Conservation (phyloP, 2,329 filamentous ascomycete species). For the Fusarium udum region DNA sequence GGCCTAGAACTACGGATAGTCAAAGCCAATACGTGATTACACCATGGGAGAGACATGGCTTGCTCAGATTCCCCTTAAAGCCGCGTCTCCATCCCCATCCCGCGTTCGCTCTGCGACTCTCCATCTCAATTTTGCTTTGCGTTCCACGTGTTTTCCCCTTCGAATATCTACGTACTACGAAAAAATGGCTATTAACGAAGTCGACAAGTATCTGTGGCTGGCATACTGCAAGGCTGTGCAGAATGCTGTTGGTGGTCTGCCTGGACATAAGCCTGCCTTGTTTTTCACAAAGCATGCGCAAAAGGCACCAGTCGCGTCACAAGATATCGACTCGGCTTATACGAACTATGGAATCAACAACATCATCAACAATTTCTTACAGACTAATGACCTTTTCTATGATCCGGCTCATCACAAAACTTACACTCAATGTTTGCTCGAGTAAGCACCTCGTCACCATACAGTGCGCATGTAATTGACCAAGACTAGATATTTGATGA, state of each 20-base stretch:
- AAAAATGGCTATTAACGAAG: conserved; percentile 17
- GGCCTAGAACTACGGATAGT: conserved; percentile 9
- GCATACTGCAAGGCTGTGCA: conserved; percentile 33
- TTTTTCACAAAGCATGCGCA: conserved; percentile 37
- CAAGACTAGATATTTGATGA: conserved; percentile 13
- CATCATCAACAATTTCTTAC: conserved; percentile 31
- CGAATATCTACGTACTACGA: no score
- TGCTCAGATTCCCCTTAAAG: conserved; percentile 1
- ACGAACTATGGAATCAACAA: conserved; percentile 30
- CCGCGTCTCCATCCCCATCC: background rate
- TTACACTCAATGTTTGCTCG: conserved; percentile 25
- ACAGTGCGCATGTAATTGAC: background rate
- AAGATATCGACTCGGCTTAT: conserved; percentile 23
- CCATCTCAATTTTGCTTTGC: background rate
- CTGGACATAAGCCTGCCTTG: conserved; percentile 32
- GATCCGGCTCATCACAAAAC: conserved; percentile 35
- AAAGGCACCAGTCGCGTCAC: conserved; percentile 30
- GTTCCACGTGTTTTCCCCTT: background rate
- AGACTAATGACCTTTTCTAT: conserved; percentile 26
- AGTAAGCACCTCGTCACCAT: background rate
- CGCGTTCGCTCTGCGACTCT: background rate
- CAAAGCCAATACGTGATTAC: background rate
- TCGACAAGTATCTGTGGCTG: conserved; percentile 30
- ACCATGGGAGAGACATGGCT: conserved; percentile 5
- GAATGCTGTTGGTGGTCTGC: conserved; percentile 30